Base-by-base conservation (phyloP, 192 early-diverging fungal genomes). In the Linnemannia schmuckeri region DNA sequence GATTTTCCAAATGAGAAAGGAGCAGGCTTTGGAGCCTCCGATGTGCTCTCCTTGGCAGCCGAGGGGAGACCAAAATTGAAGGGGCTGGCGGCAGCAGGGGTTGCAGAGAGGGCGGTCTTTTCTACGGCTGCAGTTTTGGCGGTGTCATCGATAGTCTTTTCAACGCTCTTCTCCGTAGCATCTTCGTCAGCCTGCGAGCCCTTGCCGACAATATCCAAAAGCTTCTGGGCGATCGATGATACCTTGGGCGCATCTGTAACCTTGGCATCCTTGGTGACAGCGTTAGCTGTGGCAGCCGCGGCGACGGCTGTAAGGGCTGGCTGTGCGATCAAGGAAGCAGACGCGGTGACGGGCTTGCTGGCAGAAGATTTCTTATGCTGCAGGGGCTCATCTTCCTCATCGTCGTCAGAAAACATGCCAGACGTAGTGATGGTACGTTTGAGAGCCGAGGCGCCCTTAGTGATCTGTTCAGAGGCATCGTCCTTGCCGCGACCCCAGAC, bases 191-290 rank as follows among this genome's bases (percentile, higher is more conserved):
- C 12, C 61, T 47, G 46, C 6, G 75, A 66, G 37, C 61, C 41
- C n/a, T 68, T 77, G 13, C 75, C 75, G 6, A 77, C 61, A 68
- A 77, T 77, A 24, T 77, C 40, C 75, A 77, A 18, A 2, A 77
- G 55, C 75, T 77, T 77, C 61, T 77, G 55, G 22, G 75, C 75
- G 17, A 77, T 41, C 10, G 75, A 68, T 9, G 70, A 72, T 3
- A 72, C 70, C 38, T 72, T 42, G 22, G 70, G 70, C 13, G 75
- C 30, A 44, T 54, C 30, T 40, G 33, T 20, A 12, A 38, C 17
- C 27, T 24, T 76, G 20, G 35, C 8, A 27, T 76, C 74, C 33
- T 35, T 57, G 20, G 20, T n/a, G 18, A 38, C 54, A 9, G 54
- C 42, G n/a, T 35, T 35, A 42, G 70, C 35, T 24, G 24, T 42